Evolutionary conservation across 2,329 filamentous ascomycete genomes (phyloP), one percentile per base, ranked within the genome.

Genomic region (Colletotrichum salicis): DNA sequence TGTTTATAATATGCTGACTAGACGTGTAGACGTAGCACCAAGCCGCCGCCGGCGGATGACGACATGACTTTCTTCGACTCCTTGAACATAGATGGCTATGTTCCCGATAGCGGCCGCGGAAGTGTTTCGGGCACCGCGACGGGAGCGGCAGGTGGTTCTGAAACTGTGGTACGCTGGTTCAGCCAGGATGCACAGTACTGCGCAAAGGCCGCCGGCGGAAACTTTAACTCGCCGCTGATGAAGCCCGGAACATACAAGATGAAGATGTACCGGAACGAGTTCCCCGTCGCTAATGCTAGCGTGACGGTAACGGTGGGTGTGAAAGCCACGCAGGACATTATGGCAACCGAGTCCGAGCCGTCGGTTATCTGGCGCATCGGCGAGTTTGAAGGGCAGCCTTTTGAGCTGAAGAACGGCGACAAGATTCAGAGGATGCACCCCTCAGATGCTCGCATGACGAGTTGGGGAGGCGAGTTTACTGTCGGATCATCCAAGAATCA

Each of bases 191-290:
- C 87, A 1, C 89, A 91, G 73, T 90, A 89, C 81, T 91, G 89
- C 89, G 80, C 81, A 0, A 87, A 87, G 65, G 85, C 87, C 12
- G 80, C 81, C 15, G 76, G 76, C 3, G 86, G 87, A 2, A 72
- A 73, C 6, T 91, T 88, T 77, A 87, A 84, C 0, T 90, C 88
- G 0, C 89, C 89, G 0, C 80, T 84, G 5, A 90, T 91, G 86
- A 88, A 88, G 72, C 86, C 88, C 0, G 89, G 89, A 12, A 87
- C 85, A 0, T 91, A 91, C 79, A 89, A 87, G 0, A 88, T 89
- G 83, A 85, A 86, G 12, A 82, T 91, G 13, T 89, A 90, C 79
- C 87, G 88, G 60, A 84, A 83, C 22, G 88, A 90, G 75, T 85
- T 86, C 73, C 81, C 84, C 33, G 84, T 89, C 5, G 86, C 84